Evolutionary conservation across 2,329 filamentous ascomycete species (phyloP).

Genomic region (Samsoniella hepiali): DNA sequence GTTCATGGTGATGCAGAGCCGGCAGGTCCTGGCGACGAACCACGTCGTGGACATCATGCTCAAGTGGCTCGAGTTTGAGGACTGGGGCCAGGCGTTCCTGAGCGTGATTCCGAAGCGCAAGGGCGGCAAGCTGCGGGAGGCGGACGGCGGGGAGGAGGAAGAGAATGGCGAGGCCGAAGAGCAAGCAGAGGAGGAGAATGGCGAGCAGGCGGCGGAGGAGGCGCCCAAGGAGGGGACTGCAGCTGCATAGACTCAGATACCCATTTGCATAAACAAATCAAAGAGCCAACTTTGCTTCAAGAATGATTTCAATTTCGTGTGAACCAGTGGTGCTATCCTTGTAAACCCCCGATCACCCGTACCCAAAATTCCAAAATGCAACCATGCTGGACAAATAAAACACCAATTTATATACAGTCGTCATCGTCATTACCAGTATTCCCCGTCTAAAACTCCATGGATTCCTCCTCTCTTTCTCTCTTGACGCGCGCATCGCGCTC

Average conservation of each 20-base stretch:
- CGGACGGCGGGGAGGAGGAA: conserved; percentile 26
- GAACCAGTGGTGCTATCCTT: not conserved
- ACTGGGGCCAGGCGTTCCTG: conserved; percentile 90
- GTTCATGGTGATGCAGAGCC: conserved; percentile 85
- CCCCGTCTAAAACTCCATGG: conserved; percentile 49
- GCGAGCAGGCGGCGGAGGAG: conserved; percentile 26
- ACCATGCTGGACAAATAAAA: conserved; percentile 8
- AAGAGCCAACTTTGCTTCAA: conserved; percentile 3
- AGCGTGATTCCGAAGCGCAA: conserved; percentile 88
- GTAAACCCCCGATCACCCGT: not conserved
- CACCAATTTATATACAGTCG: conserved; percentile 21
- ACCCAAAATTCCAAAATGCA: conserved; percentile 9
- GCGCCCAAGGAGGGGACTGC: conserved; percentile 29
- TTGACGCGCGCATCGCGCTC: conserved; percentile 56
- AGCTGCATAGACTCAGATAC: conserved; percentile 15
- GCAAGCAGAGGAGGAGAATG: conserved; percentile 13
- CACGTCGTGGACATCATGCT: conserved; percentile 98
- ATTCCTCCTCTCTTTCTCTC: conserved; percentile 51
- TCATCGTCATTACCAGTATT: not conserved
- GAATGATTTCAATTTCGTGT: not conserved
- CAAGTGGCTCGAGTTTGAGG: conserved; percentile 81
- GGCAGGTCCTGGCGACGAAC: conserved; percentile 86
- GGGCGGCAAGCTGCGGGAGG: conserved; percentile 63
- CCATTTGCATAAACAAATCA: conserved; percentile 17
- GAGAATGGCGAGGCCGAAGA: conserved; percentile 22